Percentiles rank a stretch among this genome's conserved stretches.
phyloP scores from a whole-genome alignment of 768 basidiomycete genomes.

The Phaeotremella skinneri region DNA sequence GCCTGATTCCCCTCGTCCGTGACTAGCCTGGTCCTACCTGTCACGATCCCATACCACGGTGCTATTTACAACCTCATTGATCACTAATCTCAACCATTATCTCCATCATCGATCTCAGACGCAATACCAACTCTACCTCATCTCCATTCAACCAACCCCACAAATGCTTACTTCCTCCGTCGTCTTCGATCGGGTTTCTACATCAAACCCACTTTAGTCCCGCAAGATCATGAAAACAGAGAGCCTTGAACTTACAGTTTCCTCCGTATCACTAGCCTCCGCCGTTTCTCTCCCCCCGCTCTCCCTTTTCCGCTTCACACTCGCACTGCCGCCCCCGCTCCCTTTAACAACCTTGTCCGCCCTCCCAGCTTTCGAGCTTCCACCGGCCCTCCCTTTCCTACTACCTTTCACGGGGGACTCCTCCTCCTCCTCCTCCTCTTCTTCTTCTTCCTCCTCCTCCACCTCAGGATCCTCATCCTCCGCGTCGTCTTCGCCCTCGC shows the following conservation, averaged over 20 bases:
- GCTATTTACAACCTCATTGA: too few species aligned
- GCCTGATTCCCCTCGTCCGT: too few species aligned
- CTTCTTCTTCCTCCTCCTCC: constrained; percentile 3
- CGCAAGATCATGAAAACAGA: too few species aligned
- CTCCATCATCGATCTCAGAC: too few species aligned
- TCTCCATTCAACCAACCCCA: too few species aligned
- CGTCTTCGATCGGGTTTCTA: background rate
- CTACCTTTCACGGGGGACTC: background rate
- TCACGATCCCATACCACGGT: too few species aligned
- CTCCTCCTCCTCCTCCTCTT: constrained; percentile 6
- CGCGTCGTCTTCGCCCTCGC: background rate
- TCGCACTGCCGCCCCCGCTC: background rate
- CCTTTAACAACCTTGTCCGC: too few species aligned
- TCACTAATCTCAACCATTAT: too few species aligned
- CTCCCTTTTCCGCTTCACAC: background rate
- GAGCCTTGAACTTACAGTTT: background rate
- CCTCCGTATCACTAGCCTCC: background rate
- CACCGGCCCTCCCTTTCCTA: background rate
- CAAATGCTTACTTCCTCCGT: background rate
- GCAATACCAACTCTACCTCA: too few species aligned
- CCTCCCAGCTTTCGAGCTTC: background rate
- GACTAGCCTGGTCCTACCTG: too few species aligned
- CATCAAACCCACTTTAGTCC: too few species aligned
- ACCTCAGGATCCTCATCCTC: background rate
- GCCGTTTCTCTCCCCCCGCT: background rate